These are phyloP conservation scores for Quercus suber DNA, from an alignment of 306 rosid species.

Conservation along the genomic window DNA sequence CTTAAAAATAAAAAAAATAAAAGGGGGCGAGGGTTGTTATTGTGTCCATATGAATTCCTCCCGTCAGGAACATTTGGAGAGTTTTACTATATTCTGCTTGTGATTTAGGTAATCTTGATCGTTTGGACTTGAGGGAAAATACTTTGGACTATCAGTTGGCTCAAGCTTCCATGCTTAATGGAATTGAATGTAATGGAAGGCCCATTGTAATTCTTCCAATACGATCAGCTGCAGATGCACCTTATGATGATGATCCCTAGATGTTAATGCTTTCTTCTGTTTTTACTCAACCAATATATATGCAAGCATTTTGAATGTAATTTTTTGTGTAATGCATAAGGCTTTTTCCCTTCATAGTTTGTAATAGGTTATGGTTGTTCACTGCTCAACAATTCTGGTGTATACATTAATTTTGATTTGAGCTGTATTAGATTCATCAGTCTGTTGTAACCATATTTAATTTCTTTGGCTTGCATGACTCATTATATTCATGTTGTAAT, in stretches of 20 bases:
- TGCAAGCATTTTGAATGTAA: conserved; percentile 12
- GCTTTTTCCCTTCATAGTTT: neutral
- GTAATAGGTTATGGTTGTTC: neutral
- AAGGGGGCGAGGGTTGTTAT: too few relatives aligned
- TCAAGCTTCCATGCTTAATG: conserved; percentile 34
- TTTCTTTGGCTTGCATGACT: neutral
- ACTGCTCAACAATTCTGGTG: neutral
- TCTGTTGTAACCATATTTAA: neutral
- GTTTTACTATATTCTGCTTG: conserved; percentile 1
- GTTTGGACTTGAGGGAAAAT: conserved; percentile 71
- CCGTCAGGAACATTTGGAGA: neutral
- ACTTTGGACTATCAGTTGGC: conserved; percentile 43
- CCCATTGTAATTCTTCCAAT: conserved; percentile 48
- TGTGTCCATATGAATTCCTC: neutral
- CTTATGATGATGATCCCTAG: conserved; percentile 76
- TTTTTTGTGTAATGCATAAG: neutral
- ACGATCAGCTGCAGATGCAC: conserved; percentile 30
- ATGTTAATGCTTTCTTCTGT: neutral
- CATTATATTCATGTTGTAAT: neutral
- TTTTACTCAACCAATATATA: neutral
- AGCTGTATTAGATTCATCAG: neutral
- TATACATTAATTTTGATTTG: neutral
- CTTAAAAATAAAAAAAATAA: too few relatives aligned
- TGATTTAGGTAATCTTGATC: conserved; percentile 61
- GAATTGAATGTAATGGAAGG: conserved; percentile 36